Percentiles rank a stretch among this genome's conserved stretches.
These are phyloP conservation scores for Penicillium freii DNA, from an alignment of 2,329 filamentous ascomycete species.

Conservation along the genomic window DNA sequence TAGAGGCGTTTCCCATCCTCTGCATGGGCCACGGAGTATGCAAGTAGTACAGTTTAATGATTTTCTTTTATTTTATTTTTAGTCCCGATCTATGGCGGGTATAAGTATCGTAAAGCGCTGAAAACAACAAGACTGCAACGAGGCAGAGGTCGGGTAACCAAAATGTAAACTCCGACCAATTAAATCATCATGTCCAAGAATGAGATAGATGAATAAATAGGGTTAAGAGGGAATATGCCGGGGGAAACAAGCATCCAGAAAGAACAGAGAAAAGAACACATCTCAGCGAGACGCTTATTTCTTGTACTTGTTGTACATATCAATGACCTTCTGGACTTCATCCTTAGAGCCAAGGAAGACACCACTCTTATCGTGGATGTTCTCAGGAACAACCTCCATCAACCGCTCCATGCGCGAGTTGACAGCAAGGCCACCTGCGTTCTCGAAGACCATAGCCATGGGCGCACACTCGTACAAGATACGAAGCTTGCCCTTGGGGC, in stretches of 20 bases:
- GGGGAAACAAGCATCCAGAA: slow-evolving; percentile 3
- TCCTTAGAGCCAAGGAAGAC: slow-evolving; percentile 95
- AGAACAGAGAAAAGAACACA: background rate
- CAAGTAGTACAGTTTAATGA: slow-evolving; percentile 2
- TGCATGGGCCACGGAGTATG: background rate
- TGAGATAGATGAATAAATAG: slow-evolving; percentile 5
- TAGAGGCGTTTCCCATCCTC: background rate
- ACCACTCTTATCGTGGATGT: slow-evolving; percentile 92
- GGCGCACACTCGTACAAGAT: slow-evolving; percentile 98
- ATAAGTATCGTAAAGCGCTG: slow-evolving; percentile 13
- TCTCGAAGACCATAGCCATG: slow-evolving; percentile 99
- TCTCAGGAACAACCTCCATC: slow-evolving; percentile 81
- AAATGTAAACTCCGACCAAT: slow-evolving; percentile 2
- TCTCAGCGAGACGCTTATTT: slow-evolving; percentile 23
- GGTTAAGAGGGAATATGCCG: slow-evolving; percentile 1
- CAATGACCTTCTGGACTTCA: slow-evolving; percentile 93
- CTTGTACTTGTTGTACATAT: slow-evolving; percentile 62
- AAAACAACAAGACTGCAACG: slow-evolving; percentile 4
- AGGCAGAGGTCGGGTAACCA: slow-evolving; percentile 3
- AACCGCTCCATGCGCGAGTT: slow-evolving; percentile 89
- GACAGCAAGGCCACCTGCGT: slow-evolving; percentile 90
- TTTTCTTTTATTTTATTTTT: slow-evolving; percentile 12
- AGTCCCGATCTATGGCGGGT: slow-evolving; percentile 5
- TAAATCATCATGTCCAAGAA: slow-evolving; percentile 12
- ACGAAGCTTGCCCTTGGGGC: slow-evolving; percentile 93